Evolutionary conservation across 306 rosid genomes (phyloP).

Genomic region (Coriaria nepalensis): DNA sequence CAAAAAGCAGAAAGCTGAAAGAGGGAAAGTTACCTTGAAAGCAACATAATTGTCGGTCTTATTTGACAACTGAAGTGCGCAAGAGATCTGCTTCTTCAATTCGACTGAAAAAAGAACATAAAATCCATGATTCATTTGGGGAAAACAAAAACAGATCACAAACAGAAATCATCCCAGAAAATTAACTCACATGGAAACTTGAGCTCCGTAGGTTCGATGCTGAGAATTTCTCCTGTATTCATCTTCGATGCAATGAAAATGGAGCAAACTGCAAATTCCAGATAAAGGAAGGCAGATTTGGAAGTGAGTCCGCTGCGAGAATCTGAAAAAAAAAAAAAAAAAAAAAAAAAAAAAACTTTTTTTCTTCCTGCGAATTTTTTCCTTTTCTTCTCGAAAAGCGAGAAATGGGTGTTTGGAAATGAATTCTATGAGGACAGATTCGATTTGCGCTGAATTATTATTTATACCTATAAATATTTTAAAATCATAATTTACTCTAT

Average conservation of each 20-base stretch:
- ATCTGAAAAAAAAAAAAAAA: too few species aligned
- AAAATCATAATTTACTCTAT: too few species aligned
- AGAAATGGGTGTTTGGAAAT: too few species aligned
- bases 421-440: too few species aligned
- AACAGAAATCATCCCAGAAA: background rate
- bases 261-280: too few species aligned
- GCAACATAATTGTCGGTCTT: constrained; percentile 66
- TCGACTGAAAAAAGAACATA: constrained; percentile 33
- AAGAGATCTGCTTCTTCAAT: constrained; percentile 78
- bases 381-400: too few species aligned
- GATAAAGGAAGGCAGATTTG: too few species aligned
- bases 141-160: background rate
- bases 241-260: constrained; percentile 12
- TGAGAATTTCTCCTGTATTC: constrained; percentile 68
- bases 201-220: constrained; percentile 71
- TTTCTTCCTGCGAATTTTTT: too few species aligned
- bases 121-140: constrained; percentile 13
- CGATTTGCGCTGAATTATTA: too few species aligned
- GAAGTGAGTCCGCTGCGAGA: too few species aligned
- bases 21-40: constrained; percentile 44
- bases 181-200: constrained; percentile 39
- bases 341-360: too few species aligned
- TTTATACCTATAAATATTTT: too few species aligned
- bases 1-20: background rate
- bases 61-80: constrained; percentile 57